Base-by-base conservation (phyloP, 148 eudicot species). In the Diospyros lotus region DNA sequence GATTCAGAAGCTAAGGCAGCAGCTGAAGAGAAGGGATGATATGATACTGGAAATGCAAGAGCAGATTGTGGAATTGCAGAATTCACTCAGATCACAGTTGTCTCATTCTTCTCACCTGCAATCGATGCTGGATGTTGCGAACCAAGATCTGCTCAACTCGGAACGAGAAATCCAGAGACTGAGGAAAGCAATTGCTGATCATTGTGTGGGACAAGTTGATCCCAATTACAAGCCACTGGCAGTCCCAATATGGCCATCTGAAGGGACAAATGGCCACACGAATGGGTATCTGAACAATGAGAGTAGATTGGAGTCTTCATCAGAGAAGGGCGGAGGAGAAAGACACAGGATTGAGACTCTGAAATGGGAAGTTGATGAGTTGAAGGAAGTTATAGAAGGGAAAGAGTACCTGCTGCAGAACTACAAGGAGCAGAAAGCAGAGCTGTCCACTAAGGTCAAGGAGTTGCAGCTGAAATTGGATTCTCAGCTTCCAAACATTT, bases 1-100 rank as follows among this genome's bases (percentile, higher is more conserved):
- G 58, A 88, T 95, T 54, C 99, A 95, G 64, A 95, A 93, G 80
- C 91, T 95, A 76, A 89, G 99, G 68, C 98, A 85, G 67, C 99
- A 95, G 82, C 62, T 95, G 70, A 95, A 92, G 88, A 91, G 94
- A 75, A 84, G 99, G 73, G 99, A 95, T 73, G 94, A 93, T 62
- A 88, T 86, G 94, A 91, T 89, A 64, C 69, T 95, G 14, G 99
- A 95, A 82, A 95, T 95, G 97, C 98, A 95, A 70, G 97, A 95
- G 72, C 99, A 91, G 78, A 92, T 95, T 42, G 82, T 87, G 6
- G 99, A 89, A 66, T 75, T 95, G 67, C 98, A 91, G 84, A 86
- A 52, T 72, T 84, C 98, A 14, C 82, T 93, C 50, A 82, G 77
- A 61, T 66, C 85, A 2, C 97, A 93, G 77, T 50, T 74, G 62